These are phyloP conservation scores for Pseudomonodictys pantanalensis DNA, from an alignment of 495 filamentous ascomycete species.

Conservation along the genomic window DNA sequence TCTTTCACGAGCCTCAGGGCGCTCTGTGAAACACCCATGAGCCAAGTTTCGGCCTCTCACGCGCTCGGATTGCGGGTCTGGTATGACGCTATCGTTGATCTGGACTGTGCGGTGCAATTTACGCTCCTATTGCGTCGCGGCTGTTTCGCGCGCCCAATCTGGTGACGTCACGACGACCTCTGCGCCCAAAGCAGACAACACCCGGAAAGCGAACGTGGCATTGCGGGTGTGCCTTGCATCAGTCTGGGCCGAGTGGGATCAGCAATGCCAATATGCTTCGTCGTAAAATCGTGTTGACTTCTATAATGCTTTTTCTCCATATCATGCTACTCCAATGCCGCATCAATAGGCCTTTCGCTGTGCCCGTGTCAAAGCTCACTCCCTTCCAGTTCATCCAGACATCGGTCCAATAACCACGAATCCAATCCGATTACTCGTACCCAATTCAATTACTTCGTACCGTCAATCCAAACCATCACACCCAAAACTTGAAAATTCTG, in stretches of 20 bases:
- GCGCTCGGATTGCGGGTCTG: neutral
- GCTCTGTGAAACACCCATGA: neutral
- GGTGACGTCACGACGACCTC: neutral
- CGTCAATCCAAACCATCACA: conserved; percentile 12
- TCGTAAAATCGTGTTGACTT: neutral
- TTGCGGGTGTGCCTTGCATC: conserved; percentile 28
- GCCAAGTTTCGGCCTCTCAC: neutral
- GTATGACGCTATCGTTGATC: conserved; percentile 6
- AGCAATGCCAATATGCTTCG: too few species aligned
- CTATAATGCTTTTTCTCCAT: neutral
- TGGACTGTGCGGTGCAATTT: neutral
- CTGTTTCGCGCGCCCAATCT: neutral
- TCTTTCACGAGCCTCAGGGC: conserved; percentile 9
- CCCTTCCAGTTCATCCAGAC: too few species aligned
- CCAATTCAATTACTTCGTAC: neutral
- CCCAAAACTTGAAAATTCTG: conserved; percentile 30
- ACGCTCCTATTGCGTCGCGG: neutral
- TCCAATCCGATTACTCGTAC: conserved; percentile 2
- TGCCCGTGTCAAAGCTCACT: too few species aligned
- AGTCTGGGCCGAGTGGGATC: too few species aligned
- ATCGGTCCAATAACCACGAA: conserved; percentile 7
- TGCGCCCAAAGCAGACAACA: neutral
- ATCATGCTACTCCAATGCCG: neutral
- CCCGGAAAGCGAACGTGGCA: neutral
- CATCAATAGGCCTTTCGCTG: too few species aligned